phyloP scores from a whole-genome alignment of 2,329 filamentous ascomycete species.

The Zopfia rhizophila region DNA sequence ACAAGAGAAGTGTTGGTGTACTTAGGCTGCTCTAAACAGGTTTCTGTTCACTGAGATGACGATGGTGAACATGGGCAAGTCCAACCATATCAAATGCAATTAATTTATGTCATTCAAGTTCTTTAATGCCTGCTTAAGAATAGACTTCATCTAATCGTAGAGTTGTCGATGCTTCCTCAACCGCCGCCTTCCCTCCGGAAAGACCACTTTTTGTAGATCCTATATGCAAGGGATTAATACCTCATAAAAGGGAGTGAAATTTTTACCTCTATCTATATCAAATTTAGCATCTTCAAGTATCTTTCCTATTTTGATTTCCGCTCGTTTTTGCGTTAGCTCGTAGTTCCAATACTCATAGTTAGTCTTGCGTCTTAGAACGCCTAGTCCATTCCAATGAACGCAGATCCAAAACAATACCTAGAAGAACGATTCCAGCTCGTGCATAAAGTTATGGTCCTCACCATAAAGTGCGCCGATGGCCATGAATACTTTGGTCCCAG shows the following conservation, averaged over 20 bases:
- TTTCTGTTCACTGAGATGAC: too few species aligned
- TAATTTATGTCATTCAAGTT: too few species aligned
- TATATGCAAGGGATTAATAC: conserved; percentile 24
- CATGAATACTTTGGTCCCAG: conserved; percentile 15
- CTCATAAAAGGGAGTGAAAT: conserved; percentile 16
- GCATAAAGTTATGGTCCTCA: conserved; percentile 13
- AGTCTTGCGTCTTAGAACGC: conserved; percentile 24
- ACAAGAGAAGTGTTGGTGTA: too few species aligned
- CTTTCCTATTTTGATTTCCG: conserved; percentile 32
- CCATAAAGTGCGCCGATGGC: conserved; percentile 11
- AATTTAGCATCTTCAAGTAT: conserved; percentile 30
- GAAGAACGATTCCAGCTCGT: conserved; percentile 13
- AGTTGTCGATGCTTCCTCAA: conserved; percentile 21
- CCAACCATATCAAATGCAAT: too few species aligned
- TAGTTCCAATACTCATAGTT: conserved; percentile 53
- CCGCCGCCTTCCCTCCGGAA: conserved; percentile 19
- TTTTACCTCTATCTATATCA: conserved; percentile 18
- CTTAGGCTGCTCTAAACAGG: too few species aligned
- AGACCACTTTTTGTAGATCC: conserved; percentile 22
- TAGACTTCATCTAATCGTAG: too few species aligned
- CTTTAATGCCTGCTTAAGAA: too few species aligned
- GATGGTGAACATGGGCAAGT: too few species aligned
- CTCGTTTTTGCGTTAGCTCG: conserved; percentile 35
- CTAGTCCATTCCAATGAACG: conserved; percentile 51
- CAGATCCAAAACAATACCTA: conserved; percentile 24